phyloP scores from a whole-genome alignment of 495 filamentous ascomycete species.

The Penicillium ochrochloron region DNA sequence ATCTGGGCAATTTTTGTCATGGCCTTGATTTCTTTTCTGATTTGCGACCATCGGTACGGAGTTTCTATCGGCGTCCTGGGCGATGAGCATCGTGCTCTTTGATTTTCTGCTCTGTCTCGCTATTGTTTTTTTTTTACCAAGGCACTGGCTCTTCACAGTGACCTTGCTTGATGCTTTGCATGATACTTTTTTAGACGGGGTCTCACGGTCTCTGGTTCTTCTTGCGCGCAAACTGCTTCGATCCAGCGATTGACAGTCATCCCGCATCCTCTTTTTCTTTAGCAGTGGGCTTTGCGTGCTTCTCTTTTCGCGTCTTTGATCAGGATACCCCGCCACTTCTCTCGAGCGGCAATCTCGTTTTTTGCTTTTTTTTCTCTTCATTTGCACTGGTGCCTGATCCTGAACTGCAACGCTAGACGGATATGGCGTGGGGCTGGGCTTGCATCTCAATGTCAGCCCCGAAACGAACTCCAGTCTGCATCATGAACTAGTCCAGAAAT shows the following conservation, averaged over 20 bases:
- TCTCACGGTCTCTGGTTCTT: slow-evolving; percentile 14
- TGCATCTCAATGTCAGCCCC: neutral
- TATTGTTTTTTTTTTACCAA: slow-evolving; percentile 16
- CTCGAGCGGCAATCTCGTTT: slow-evolving; percentile 30
- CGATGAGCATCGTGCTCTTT: slow-evolving; percentile 8
- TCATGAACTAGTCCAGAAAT: neutral
- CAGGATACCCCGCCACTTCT: slow-evolving; percentile 47
- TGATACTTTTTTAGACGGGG: slow-evolving; percentile 1
- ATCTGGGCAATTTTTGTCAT: slow-evolving; percentile 3
- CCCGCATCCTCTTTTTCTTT: neutral
- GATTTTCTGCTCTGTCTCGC: slow-evolving; percentile 8
- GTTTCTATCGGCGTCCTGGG: slow-evolving; percentile 22
- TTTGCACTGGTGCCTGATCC: slow-evolving; percentile 25
- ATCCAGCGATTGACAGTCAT: neutral
- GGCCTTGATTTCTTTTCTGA: slow-evolving; percentile 10
- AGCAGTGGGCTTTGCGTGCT: slow-evolving; percentile 19
- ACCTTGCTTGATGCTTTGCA: neutral
- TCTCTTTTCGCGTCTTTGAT: slow-evolving; percentile 20
- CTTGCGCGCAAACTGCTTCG: neutral
- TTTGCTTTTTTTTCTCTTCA: slow-evolving; percentile 22
- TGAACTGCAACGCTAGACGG: slow-evolving; percentile 11
- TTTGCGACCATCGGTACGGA: slow-evolving; percentile 37
- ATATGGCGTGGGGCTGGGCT: slow-evolving; percentile 2
- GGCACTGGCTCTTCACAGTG: neutral
- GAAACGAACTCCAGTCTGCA: slow-evolving; percentile 10